phyloP scores from a whole-genome alignment of 345 rosid species.

The Citrus glauca region DNA sequence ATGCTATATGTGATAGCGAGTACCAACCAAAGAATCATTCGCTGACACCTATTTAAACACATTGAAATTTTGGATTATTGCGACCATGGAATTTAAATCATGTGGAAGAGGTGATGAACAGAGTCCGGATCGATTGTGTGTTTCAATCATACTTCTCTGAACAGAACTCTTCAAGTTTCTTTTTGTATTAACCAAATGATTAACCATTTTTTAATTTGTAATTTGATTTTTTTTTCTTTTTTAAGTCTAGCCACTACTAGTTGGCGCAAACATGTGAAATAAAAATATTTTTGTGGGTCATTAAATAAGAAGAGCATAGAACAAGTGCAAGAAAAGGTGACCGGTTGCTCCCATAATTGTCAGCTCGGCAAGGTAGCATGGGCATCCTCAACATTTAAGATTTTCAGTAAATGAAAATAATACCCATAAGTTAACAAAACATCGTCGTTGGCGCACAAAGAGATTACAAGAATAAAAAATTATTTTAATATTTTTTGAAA shows the following conservation, averaged over 20 bases:
- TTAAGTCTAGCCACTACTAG: too few relatives aligned
- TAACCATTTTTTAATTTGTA: too few relatives aligned
- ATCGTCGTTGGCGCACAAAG: too few relatives aligned
- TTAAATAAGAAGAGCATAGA: background rate
- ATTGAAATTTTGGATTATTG: background rate
- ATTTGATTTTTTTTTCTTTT: too few relatives aligned
- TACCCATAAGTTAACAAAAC: too few relatives aligned
- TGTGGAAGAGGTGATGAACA: background rate
- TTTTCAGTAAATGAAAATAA: background rate
- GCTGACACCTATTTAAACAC: background rate
- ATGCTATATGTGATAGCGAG: slow-evolving; percentile 12
- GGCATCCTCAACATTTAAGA: background rate
- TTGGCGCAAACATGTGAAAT: too few relatives aligned
- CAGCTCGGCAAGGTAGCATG: background rate
- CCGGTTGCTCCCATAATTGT: background rate
- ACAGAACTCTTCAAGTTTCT: background rate
- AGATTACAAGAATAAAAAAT: too few relatives aligned
- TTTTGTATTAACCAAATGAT: background rate
- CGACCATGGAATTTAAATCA: too few relatives aligned
- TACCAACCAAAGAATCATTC: slow-evolving; percentile 15
- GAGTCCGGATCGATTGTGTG: background rate
- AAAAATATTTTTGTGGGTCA: background rate
- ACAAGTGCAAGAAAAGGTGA: background rate
- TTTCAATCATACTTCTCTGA: background rate
- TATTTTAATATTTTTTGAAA: too few relatives aligned